These are phyloP conservation scores for Fusarium caatingaense DNA, from an alignment of 2,329 filamentous ascomycete genomes.

Conservation along the genomic window DNA sequence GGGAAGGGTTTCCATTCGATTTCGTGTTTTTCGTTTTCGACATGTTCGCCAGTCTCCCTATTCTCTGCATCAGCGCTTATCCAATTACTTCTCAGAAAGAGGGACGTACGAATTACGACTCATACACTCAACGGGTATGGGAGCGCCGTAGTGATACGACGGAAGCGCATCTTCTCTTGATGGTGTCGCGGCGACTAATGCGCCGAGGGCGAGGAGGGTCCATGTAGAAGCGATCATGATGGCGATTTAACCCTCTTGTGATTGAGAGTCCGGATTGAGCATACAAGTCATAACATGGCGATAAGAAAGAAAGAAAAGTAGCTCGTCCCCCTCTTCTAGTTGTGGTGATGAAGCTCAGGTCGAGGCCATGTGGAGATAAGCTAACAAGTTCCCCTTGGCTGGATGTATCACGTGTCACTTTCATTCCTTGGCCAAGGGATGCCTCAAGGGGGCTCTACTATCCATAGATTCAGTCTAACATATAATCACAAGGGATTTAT, in stretches of 20 bases:
- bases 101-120: constrained; percentile 81
- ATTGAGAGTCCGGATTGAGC: constrained; percentile 10
- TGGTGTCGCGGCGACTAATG: constrained; percentile 44
- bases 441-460: too few relatives aligned
- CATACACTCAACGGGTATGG: constrained; percentile 78
- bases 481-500: too few relatives aligned
- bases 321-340: not conserved
- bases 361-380: constrained; percentile 41
- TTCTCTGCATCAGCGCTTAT: too few relatives aligned
- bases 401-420: constrained; percentile 38
- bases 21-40: constrained; percentile 82
- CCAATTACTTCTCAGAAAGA: too few relatives aligned
- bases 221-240: constrained; percentile 36
- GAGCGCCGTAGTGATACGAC: constrained; percentile 73
- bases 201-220: constrained; percentile 38
- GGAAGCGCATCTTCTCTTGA: constrained; percentile 60
- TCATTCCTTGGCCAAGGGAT: constrained; percentile 9
- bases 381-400: constrained; percentile 39
- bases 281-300: constrained; percentile 38
- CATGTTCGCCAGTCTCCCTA: constrained; percentile 90
- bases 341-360: constrained; percentile 4
- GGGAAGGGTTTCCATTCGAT: constrained; percentile 94
- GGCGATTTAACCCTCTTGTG: constrained; percentile 1
- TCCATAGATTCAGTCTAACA: too few relatives aligned
- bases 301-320: constrained; percentile 5